A percentile compares a stretch with the other conserved stretches of the same genome.
Evolutionary conservation across 2,329 filamentous ascomycete genomes (phyloP).

Genomic region (Aspergillus piperis): DNA sequence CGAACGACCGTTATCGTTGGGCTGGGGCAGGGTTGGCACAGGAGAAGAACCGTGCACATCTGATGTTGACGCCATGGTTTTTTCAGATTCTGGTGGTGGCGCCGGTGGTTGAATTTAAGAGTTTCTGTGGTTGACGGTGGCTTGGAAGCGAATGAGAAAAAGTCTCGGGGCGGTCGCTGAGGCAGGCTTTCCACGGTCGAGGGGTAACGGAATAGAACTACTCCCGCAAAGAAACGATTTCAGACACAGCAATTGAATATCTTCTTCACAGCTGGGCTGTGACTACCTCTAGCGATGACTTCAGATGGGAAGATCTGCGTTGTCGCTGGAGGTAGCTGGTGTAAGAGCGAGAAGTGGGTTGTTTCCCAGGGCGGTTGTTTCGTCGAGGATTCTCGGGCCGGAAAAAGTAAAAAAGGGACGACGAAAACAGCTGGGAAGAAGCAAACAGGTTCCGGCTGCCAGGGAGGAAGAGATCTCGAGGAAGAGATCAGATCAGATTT

Average conservation of each 20-base stretch:
- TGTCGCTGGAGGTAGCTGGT: conserved; percentile 41
- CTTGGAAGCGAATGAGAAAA: conserved; percentile 11
- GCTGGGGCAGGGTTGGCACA: conserved; percentile 42
- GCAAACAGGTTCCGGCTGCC: neutral
- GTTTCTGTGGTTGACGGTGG: conserved; percentile 18
- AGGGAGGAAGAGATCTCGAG: conserved; percentile 1
- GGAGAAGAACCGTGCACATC: conserved; percentile 41
- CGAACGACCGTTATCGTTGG: conserved; percentile 41
- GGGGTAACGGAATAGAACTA: neutral
- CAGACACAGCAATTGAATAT: conserved; percentile 5
- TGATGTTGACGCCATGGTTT: conserved; percentile 38
- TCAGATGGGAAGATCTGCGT: conserved; percentile 40
- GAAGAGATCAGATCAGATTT: conserved; percentile 12
- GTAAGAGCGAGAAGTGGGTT: conserved; percentile 25
- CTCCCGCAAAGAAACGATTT: neutral
- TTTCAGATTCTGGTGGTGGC: conserved; percentile 13
- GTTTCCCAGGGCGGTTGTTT: conserved; percentile 15
- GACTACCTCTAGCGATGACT: conserved; percentile 43
- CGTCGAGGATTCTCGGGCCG: conserved; percentile 7
- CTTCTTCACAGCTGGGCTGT: conserved; percentile 16
- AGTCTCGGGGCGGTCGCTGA: conserved; percentile 14
- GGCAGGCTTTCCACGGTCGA: conserved; percentile 12
- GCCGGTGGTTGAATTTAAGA: conserved; percentile 14
- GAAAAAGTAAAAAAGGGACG: conserved; percentile 14
- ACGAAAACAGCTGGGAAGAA: conserved; percentile 14